A percentile compares a stretch with the other conserved stretches of the same genome.
phyloP scores from a whole-genome alignment of 805 yeast species.

The Brettanomyces anomalus region DNA sequence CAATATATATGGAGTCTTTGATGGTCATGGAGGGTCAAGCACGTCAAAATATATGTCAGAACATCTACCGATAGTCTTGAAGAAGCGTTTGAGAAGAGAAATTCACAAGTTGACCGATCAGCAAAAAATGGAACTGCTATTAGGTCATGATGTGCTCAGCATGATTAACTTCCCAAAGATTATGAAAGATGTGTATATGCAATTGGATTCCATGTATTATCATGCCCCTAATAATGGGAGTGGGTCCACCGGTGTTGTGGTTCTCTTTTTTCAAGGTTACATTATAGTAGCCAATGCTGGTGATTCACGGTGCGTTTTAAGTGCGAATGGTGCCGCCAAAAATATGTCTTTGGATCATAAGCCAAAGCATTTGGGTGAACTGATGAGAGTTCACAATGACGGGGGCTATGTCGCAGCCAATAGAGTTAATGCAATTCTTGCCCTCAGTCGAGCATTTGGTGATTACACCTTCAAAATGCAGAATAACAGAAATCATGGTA shows the following conservation, averaged over 20 bases:
- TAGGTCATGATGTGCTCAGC: slow-evolving; percentile 10
- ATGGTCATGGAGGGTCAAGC: slow-evolving; percentile 73
- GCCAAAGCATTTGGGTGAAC: slow-evolving; percentile 50
- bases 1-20: slow-evolving; percentile 63
- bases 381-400: slow-evolving; percentile 47
- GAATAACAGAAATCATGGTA: slow-evolving; percentile 17
- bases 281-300: slow-evolving; percentile 63
- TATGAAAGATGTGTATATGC: slow-evolving; percentile 35
- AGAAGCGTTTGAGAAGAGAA: slow-evolving; percentile 10
- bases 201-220: slow-evolving; percentile 37
- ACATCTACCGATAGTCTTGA: slow-evolving; percentile 23
- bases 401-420: slow-evolving; percentile 56
- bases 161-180: slow-evolving; percentile 20
- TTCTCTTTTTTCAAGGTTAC: slow-evolving; percentile 33
- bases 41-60: slow-evolving; percentile 48
- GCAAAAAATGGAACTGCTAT: slow-evolving; percentile 8
- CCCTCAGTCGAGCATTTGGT: slow-evolving; percentile 53
- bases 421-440: slow-evolving; percentile 51
- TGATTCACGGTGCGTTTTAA: slow-evolving; percentile 60
- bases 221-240: slow-evolving; percentile 29
- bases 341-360: slow-evolving; percentile 59
- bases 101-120: slow-evolving; percentile 12
- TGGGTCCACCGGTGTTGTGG: slow-evolving; percentile 47
- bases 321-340: slow-evolving; percentile 46
- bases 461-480: slow-evolving; percentile 49